These are phyloP conservation scores for Paxillus involutus DNA, from an alignment of 768 basidiomycete species.

Conservation along the genomic window DNA sequence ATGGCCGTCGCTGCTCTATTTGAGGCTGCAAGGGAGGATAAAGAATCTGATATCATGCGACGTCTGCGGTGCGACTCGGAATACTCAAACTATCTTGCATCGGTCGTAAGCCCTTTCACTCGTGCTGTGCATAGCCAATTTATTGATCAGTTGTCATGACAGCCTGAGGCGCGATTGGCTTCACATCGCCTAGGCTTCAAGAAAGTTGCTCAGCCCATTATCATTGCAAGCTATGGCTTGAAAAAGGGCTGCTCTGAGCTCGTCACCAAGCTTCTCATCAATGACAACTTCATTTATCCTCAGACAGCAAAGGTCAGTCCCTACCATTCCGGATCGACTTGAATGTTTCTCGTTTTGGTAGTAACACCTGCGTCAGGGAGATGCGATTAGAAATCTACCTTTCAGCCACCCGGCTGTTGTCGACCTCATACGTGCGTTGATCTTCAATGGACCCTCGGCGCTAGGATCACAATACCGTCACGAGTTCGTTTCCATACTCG, in stretches of 20 bases:
- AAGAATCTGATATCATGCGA: background rate
- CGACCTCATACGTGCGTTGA: background rate
- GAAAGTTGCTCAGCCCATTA: background rate
- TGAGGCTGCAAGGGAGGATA: background rate
- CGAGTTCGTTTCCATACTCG: background rate
- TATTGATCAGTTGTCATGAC: background rate
- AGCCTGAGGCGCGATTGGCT: background rate
- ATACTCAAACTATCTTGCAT: background rate
- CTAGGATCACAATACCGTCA: background rate
- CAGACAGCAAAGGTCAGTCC: background rate
- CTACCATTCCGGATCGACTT: background rate
- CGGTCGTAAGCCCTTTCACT: background rate
- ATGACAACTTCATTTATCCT: background rate
- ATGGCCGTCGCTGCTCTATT: background rate
- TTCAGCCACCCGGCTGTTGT: conserved; percentile 1
- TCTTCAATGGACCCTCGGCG: background rate
- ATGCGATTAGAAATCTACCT: background rate
- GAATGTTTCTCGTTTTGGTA: background rate
- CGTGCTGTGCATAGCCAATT: background rate
- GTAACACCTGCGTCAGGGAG: background rate
- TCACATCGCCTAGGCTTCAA: background rate
- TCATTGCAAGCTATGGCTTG: background rate
- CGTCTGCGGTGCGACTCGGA: background rate
- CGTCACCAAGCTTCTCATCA: background rate
- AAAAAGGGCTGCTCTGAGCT: background rate